Evolutionary conservation across 176 grass and related monocot species (phyloP).

Genomic region (Eleusine coracana): DNA sequence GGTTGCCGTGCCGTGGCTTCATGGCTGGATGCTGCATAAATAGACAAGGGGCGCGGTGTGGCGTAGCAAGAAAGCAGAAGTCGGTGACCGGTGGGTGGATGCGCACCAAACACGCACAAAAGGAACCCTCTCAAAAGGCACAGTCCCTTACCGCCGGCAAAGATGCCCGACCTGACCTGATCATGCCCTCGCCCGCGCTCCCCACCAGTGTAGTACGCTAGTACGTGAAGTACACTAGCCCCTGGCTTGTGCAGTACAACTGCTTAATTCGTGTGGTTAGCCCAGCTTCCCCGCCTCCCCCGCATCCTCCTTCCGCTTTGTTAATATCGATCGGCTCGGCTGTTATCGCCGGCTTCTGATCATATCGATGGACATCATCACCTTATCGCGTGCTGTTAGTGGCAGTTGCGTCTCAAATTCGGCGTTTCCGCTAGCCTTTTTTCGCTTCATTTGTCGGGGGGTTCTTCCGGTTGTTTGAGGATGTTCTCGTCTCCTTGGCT

Average conservation of each 20-base stretch:
- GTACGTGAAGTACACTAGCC: not conserved
- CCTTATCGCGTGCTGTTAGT: not conserved
- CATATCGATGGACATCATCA: not conserved
- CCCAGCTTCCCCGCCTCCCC: not conserved
- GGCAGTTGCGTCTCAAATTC: not conserved
- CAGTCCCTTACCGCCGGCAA: not conserved
- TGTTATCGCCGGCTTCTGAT: not conserved
- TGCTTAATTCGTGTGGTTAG: not conserved
- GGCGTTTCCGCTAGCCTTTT: not conserved
- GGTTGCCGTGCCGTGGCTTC: conserved; percentile 11
- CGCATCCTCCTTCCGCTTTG: not conserved
- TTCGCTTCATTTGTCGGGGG: not conserved
- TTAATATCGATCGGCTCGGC: not conserved
- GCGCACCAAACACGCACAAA: conserved; percentile 47
- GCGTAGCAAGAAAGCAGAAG: conserved; percentile 39
- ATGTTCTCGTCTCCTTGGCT: not conserved
- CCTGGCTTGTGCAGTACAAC: conserved; percentile 16
- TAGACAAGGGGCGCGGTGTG: conserved; percentile 35
- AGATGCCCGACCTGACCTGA: not conserved
- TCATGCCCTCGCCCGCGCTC: not conserved
- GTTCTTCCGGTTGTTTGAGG: not conserved
- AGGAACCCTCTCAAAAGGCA: not conserved
- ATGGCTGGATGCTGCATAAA: conserved; percentile 37
- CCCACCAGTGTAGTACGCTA: conserved; percentile 43
- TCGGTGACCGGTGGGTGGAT: conserved; percentile 39